Evolutionary conservation across 306 rosid species (phyloP), one percentile per base, ranked within the genome.

Genomic region (Malus sieversii): DNA sequence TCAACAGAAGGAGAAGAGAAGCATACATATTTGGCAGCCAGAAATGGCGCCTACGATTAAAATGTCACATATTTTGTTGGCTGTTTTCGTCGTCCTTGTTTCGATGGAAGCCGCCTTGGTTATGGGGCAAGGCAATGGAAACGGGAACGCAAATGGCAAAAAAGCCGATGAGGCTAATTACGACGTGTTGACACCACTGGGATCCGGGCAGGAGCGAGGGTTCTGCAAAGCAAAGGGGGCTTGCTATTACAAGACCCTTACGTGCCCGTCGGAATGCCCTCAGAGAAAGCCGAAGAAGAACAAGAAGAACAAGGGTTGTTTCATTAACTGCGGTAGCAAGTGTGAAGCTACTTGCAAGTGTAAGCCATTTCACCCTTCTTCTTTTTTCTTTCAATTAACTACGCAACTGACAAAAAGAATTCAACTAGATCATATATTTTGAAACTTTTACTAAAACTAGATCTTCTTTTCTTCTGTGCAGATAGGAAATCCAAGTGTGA

Each of bases 311-410:
- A 92, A 90, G 80, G 97, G 88, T 16, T 90, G 97, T 64, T 88
- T 84, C 78, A 10, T 92, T 4, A 81, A 92, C 62, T 87, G 96
- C 64, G 81, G 87, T 78, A 89, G 82, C 91, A 88, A 85, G 80
- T 91, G 93, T 71, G 97, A 91, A 88, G 90, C 80, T 79, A 91
- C 92, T 63, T 89, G 97, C 95, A 92, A 85, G 86, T 15, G 97
- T 88, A 89, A 88, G 32, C n/a, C 8, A 4, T 33, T 12, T 30
- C 2, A 29, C 10, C 0, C 16, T 8, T 18, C 48, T 3, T 8
- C 25, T 70, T 8, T 42, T 66, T 70, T 57, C 14, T 35, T 25
- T 32, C 23, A 16, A 62, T 52, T 12, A 71, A 22, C 14, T 19
- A 51, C 2, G 6, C 2, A 51, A 23, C 66, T 27, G 15, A 14